Conservation (phyloP, 768 basidiomycete genomes). For the Amanita pseudoporphyria region DNA sequence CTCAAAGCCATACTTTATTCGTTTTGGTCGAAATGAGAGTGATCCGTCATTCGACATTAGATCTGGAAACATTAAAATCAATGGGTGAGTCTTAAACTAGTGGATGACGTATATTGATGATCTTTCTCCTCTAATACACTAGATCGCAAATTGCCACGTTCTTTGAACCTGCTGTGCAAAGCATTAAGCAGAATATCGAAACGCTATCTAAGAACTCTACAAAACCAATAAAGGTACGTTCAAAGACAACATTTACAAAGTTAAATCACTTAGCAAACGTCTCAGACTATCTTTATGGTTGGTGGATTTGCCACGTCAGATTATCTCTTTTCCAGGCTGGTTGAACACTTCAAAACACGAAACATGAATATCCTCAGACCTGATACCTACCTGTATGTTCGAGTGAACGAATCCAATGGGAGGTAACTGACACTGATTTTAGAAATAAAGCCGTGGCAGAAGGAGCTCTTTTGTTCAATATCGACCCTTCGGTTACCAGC, state of each 20-base stretch:
- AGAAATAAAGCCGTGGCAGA: slow-evolving; percentile 20
- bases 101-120: not conserved
- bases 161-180: slow-evolving; percentile 4
- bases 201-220: not conserved
- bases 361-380: slow-evolving; percentile 31
- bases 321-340: slow-evolving; percentile 36
- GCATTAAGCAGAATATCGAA: not conserved
- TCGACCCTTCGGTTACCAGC: slow-evolving; percentile 14
- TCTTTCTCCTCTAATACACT: slow-evolving; percentile 12
- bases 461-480: slow-evolving; percentile 16
- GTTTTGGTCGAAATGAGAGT: slow-evolving; percentile 38
- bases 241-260: not conserved
- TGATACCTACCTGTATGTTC: slow-evolving; percentile 35
- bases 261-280: not conserved
- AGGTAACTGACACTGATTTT: not conserved
- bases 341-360: slow-evolving; percentile 21
- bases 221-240: slow-evolving; percentile 6
- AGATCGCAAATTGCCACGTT: slow-evolving; percentile 2
- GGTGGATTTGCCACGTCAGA: slow-evolving; percentile 45
- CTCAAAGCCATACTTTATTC: slow-evolving; percentile 32
- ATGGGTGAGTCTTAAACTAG: not conserved
- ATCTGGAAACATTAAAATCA: slow-evolving; percentile 24
- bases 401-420: not conserved
- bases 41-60: slow-evolving; percentile 30
- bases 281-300: slow-evolving; percentile 34